Base-by-base conservation (phyloP, 768 basidiomycete genomes). In the Mycena belliarum region DNA sequence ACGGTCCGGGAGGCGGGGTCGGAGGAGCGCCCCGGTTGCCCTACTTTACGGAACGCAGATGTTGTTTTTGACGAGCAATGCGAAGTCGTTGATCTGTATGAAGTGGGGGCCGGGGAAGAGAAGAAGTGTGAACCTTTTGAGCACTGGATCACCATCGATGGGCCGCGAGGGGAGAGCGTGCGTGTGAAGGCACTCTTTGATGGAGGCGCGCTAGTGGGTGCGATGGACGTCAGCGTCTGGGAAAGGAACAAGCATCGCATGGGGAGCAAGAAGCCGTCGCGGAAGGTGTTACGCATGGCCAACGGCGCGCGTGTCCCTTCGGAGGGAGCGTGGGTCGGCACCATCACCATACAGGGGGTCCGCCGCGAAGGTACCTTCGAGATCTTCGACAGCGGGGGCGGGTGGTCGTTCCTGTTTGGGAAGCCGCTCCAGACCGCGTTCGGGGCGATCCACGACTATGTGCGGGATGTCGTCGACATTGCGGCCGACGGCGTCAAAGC, bases 131-230 rank as follows among this genome's bases (percentile, higher is more conserved):
- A 35, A 15, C 33, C 33, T 4, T 35, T 35, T 15, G 33, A 35
- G 12, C 33, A 35, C 33, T 35, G 14, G 33, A 14, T 35, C 6
- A 35, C 14, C 3, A 35, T 35, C 6, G 12, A 35, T 8, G 21
- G 26, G 24, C 43, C 43, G 16, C 4, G 16, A 15, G 43, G 43
- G 12, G 43, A 45, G 26, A 24, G 14, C 2, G 43, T 24, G 24
- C 26, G 55, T n/a, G 35, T 62, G 2, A 21, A 52, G 10, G 58
- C 60, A n/a, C 25, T 68, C 6, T 64, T 72, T 29, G 71, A 73
- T 42, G 70, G 70, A 33, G 70, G 73, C 0, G 70, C 72, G 4
- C 66, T 73, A 70, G 61, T 68, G 2, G 66, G 60, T 28, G 70
- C 65, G 11, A 67, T 75, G 32, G 60, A 65, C 32, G 23, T 10